These are phyloP conservation scores for Marasmius tenuissimus DNA, from an alignment of 1,284 basidiomycete genomes.

Conservation along the genomic window DNA sequence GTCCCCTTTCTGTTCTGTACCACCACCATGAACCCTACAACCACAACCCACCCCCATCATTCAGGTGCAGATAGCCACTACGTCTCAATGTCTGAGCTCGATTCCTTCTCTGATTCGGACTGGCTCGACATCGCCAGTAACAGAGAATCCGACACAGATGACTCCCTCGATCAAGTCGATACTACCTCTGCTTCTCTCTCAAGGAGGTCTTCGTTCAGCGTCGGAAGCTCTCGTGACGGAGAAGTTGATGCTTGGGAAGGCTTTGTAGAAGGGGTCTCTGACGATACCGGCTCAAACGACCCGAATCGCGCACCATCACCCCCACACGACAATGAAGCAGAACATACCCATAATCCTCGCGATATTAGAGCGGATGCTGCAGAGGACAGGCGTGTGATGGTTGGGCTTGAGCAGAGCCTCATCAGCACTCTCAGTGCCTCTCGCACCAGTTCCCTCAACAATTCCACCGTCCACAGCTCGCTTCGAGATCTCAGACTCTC, in stretches of 20 bases:
- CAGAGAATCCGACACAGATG: conserved; percentile 59
- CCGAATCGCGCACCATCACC: conserved; percentile 23
- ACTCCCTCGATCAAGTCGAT: conserved; percentile 62
- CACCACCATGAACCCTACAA: conserved; percentile 22
- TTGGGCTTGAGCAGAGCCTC: conserved; percentile 75
- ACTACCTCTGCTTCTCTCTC: conserved; percentile 50
- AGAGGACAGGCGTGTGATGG: conserved; percentile 68
- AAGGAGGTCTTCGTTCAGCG: conserved; percentile 65
- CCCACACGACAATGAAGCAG: conserved; percentile 25
- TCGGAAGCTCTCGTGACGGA: conserved; percentile 60
- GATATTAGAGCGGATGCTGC: conserved; percentile 30
- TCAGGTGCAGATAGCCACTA: conserved; percentile 27
- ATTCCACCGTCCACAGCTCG: conserved; percentile 54
- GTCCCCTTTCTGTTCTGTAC: conserved; percentile 12
- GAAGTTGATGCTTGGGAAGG: conserved; percentile 77
- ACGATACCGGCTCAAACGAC: conserved; percentile 38
- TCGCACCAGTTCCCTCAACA: conserved; percentile 53
- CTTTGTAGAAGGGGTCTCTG: conserved; percentile 57
- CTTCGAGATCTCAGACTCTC: conserved; percentile 72
- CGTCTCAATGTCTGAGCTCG: conserved; percentile 54
- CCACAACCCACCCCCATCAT: conserved; percentile 29
- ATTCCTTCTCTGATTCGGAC: conserved; percentile 72
- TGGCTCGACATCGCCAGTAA: conserved; percentile 75
- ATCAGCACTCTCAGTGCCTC: conserved; percentile 73
- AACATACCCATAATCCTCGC: conserved; percentile 20